Percentiles rank a stretch among this genome's conserved stretches.
Evolutionary conservation across 306 rosid genomes (phyloP).

Genomic region (Prunus salicina): DNA sequence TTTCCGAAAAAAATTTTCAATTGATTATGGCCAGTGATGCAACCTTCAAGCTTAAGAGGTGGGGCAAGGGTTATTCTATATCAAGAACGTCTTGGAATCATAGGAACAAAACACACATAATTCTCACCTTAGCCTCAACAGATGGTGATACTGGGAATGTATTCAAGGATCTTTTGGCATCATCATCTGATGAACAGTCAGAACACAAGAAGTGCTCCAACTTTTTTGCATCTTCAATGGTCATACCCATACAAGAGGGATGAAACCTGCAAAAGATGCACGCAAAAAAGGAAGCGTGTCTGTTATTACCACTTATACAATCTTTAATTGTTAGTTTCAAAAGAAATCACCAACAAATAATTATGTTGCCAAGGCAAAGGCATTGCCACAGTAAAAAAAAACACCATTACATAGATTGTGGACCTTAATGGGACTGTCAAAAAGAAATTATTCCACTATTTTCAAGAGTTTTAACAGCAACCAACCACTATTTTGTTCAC

Average conservation of each 20-base stretch:
- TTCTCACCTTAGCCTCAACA: conserved; percentile 46
- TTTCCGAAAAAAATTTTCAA: too few relatives aligned
- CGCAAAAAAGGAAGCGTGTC: conserved; percentile 10
- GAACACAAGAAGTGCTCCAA: conserved; percentile 58
- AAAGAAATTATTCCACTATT: neutral
- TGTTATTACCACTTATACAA: neutral
- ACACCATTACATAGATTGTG: neutral
- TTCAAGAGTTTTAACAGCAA: neutral
- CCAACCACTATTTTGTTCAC: neutral
- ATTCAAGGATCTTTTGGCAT: conserved; percentile 50
- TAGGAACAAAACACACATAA: neutral
- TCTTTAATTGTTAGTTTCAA: neutral
- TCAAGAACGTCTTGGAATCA: neutral
- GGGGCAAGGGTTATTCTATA: neutral
- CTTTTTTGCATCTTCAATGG: conserved; percentile 64
- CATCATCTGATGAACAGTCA: conserved; percentile 56
- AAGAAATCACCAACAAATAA: neutral
- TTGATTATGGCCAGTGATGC: neutral
- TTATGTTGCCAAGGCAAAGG: neutral
- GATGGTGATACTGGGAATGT: conserved; percentile 51
- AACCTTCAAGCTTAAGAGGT: neutral
- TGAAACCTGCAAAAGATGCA: conserved; percentile 48
- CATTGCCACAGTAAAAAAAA: neutral
- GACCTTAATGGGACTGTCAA: neutral
- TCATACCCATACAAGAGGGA: conserved; percentile 69